Percentiles rank a stretch among this genome's conserved stretches.
These are phyloP conservation scores for Oryza australiensis DNA, from an alignment of 176 grass and related monocot species.

Conservation along the genomic window DNA sequence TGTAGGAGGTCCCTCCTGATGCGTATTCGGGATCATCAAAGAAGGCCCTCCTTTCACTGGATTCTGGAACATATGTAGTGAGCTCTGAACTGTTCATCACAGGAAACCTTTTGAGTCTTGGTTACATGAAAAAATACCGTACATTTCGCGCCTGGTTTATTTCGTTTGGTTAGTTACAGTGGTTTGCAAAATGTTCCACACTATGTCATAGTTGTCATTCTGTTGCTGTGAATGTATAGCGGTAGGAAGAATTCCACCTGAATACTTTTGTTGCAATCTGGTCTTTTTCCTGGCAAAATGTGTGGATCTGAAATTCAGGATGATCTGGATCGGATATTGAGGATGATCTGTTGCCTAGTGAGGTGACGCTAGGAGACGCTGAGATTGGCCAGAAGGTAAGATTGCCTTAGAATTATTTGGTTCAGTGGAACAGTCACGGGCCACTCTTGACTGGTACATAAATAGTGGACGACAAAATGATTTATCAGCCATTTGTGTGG, in stretches of 20 bases:
- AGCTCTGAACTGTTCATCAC: constrained; percentile 27
- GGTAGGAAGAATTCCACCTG: not conserved
- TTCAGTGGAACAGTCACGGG: not conserved
- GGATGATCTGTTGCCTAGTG: not conserved
- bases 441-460: not conserved
- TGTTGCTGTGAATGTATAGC: not conserved
- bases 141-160: not conserved
- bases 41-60: not conserved
- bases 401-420: not conserved
- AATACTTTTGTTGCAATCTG: not conserved
- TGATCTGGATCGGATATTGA: not conserved
- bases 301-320: not conserved
- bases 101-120: constrained; percentile 32
- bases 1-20: constrained; percentile 11
- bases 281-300: not conserved
- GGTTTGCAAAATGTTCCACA: not conserved
- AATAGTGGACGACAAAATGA: not conserved
- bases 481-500: not conserved
- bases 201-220: not conserved
- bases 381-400: not conserved
- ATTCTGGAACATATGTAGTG: constrained; percentile 25
- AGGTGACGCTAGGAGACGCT: not conserved
- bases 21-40: not conserved
- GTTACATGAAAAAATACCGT: constrained; percentile 16
- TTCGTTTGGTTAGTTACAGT: not conserved